Evolutionary conservation across 805 yeast species (phyloP).

Genomic region (Metschnikowia reukaufii): DNA sequence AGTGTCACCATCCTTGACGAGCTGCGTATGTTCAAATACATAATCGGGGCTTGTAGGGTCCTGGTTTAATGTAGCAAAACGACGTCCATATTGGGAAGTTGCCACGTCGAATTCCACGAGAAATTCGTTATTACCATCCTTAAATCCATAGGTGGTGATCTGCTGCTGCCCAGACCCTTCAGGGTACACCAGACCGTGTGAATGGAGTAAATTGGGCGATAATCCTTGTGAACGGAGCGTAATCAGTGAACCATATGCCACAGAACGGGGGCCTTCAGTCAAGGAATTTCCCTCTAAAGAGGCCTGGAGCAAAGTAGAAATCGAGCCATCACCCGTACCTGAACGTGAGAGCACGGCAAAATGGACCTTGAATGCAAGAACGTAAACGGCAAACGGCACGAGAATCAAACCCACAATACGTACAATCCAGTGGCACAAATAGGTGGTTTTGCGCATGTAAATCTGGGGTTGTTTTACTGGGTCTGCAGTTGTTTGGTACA

Average conservation of each 20-base stretch:
- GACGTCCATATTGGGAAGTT: conserved; percentile 26
- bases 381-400: conserved; percentile 69
- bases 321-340: conserved; percentile 92
- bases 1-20: conserved; percentile 59
- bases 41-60: conserved; percentile 23
- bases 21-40: conserved; percentile 20
- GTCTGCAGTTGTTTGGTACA: conserved; percentile 29
- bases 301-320: conserved; percentile 87
- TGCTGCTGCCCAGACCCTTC: conserved; percentile 94
- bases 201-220: conserved; percentile 77
- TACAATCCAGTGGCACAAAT: conserved; percentile 66
- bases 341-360: conserved; percentile 71
- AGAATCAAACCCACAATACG: conserved; percentile 66
- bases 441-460: conserved; percentile 22
- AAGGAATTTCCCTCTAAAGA: conserved; percentile 70
- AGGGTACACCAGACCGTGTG: conserved; percentile 84
- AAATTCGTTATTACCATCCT: conserved; percentile 42
- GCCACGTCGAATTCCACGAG: conserved; percentile 41
- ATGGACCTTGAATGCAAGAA: conserved; percentile 76
- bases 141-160: conserved; percentile 86
- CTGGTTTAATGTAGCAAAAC: conserved; percentile 32
- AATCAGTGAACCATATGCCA: conserved; percentile 60
- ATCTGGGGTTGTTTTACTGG: conserved; percentile 3
- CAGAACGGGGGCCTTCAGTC: conserved; percentile 62
- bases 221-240: conserved; percentile 71